Evolutionary conservation across 164 flowering plant species (phyloP).

Genomic region (Magnolia changhungtana): DNA sequence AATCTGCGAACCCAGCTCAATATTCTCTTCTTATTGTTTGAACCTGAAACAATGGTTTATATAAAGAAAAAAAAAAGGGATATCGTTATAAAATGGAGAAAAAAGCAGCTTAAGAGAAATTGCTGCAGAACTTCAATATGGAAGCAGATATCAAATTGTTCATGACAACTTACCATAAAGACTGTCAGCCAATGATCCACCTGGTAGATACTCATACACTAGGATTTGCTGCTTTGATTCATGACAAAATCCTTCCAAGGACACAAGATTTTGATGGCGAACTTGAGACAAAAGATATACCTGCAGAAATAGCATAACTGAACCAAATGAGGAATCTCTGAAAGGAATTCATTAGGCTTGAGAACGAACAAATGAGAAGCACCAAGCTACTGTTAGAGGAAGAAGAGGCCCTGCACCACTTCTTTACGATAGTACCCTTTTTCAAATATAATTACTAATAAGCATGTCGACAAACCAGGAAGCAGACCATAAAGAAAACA

Average conservation of each 20-base stretch:
- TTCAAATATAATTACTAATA: too few relatives aligned
- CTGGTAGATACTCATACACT: constrained; percentile 77
- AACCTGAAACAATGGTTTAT: constrained; percentile 39
- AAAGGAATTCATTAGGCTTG: background rate
- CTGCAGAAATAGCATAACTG: constrained; percentile 23
- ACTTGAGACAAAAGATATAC: constrained; percentile 72
- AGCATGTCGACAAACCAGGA: background rate
- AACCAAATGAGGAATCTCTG: background rate
- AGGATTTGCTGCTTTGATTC: constrained; percentile 79
- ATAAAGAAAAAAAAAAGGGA: constrained; percentile 1
- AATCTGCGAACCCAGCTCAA: constrained; percentile 81
- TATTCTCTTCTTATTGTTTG: constrained; percentile 47
- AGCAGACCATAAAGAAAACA: background rate
- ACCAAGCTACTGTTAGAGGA: too few relatives aligned
- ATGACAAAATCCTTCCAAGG: constrained; percentile 74
- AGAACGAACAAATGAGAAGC: background rate
- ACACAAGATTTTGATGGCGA: constrained; percentile 76
- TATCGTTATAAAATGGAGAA: background rate
- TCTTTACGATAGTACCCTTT: too few relatives aligned
- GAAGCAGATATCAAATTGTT: background rate
- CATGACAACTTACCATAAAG: constrained; percentile 58
- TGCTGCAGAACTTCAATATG: background rate
- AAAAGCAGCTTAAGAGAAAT: background rate
- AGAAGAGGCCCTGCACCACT: too few relatives aligned
- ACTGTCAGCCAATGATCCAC: constrained; percentile 78